Evolutionary conservation across 345 rosid genomes (phyloP), one percentile per base, ranked within the genome.

Genomic region (Aegle marmelos): DNA sequence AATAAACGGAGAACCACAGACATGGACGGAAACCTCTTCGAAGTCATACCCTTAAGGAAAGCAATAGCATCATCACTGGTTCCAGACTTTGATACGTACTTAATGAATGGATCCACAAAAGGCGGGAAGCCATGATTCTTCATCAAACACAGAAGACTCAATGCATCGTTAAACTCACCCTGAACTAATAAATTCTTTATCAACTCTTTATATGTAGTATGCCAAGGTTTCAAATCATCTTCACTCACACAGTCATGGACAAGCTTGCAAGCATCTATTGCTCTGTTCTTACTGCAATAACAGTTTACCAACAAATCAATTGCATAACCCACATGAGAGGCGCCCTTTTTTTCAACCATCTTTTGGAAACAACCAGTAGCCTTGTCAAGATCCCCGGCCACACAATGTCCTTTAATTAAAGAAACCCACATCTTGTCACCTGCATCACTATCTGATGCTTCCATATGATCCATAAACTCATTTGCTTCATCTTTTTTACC

Each of bases 61-160:
- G 83, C 82, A 63, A 88, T 74, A 50, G 95, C 98, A 78, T 90
- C 93, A 3, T 84, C 90, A 48, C 87, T 81, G 61, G 86, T 86
- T 81, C 98, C 99, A 25, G 79, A 84, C 86, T 75, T 89, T 14
- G 98, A 96, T 79, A 91, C 78, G 83, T 91, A 80, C 68, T 78
- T 85, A 45, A 94, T 78, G 72, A 91, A 87, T 14, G 99, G 95
- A 72, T 88, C 91, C 58, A 90, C n/a, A 85, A 79, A 87, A 69
- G 98, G 97, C 54, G 96, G 97, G 81, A 83, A 88, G 37, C 96
- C 98, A 50, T 91, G 87, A 80, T 75, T 82, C 83, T 86, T 92
- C 99, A 95, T 95, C 81, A 89, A 77, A 59, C 83, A 81, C 78
- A 93, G 67, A 37, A 93, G 84, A 79, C 73, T 82, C 81, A 92